Base-by-base conservation (phyloP, 78 protist genomes). In the Isochrysis galbana region DNA sequence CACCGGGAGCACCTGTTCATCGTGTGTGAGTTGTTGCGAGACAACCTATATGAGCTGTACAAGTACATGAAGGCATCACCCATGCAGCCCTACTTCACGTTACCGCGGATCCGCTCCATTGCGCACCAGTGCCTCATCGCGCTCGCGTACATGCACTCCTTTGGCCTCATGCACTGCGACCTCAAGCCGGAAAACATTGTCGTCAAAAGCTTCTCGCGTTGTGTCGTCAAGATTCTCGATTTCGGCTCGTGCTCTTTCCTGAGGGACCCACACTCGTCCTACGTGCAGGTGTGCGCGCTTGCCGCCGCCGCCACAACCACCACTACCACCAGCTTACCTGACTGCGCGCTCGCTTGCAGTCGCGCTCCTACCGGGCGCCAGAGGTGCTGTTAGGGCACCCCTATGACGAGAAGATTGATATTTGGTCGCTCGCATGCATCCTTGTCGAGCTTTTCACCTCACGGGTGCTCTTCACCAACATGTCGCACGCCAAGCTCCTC, bases 341-440 rank as follows among this genome's bases (percentile, higher is more conserved):
- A n/a, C n/a, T 97, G 48, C 97, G 96, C 94, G 51, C 98, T 0
- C 97, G 97, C 93, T 96, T 97, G 36, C 99, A 97, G 69, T 95
- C 98, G 21, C 93, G 99, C 25, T 97, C 95, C 83, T 98, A 98
- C 90, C 92, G 98, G 46, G 92, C 99, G 77, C 99, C 99, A 41
- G 92, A 93, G 39, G 96, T 92, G 39, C n/a, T 94, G 39, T 93
- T 92, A 0, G 98, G 97, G 21, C 54, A 89, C 0, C 96, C 97
- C 32, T 99, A 98, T 94, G 95, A 82, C 78, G 23, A 47, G 22
- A 92, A 97, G 29, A 98, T 99, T 54, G 99, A 99, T 96, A 97
- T 98, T 96, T 99, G 99, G 99, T 92, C 97, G 36, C 51, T 99
- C 39, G 99, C 99, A 2, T 97, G 99, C 93, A 96, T 99, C 82